Evolutionary conservation across 129 eudicot genomes (phyloP).

Genomic region (Flaveria trinervia): DNA sequence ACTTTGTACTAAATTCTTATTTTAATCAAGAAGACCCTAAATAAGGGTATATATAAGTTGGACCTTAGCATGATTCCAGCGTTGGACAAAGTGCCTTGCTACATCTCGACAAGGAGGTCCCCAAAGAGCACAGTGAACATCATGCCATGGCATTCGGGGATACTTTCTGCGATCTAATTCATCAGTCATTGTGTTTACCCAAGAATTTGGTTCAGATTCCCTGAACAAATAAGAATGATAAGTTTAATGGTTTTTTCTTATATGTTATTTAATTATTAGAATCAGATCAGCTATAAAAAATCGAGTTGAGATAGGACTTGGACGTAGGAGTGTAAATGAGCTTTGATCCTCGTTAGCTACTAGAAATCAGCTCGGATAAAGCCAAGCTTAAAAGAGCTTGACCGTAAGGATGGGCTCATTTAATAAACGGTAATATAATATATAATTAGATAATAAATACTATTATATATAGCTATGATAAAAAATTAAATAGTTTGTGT

Average conservation of each 20-base stretch:
- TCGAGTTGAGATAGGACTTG: not conserved
- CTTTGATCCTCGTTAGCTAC: not conserved
- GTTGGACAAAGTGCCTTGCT: conserved; percentile 94
- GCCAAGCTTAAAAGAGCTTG: not conserved
- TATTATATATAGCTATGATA: not conserved
- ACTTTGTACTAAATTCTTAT: not conserved
- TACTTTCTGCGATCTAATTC: conserved; percentile 75
- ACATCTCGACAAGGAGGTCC: conserved; percentile 96
- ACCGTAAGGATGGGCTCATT: not conserved
- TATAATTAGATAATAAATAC: not conserved
- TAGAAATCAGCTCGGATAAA: not conserved
- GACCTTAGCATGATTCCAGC: conserved; percentile 99
- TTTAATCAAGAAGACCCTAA: not conserved
- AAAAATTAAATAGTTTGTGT: not conserved
- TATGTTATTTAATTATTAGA: not conserved
- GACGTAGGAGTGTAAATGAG: not conserved
- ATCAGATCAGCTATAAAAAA: not conserved
- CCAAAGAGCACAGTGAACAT: conserved; percentile 99
- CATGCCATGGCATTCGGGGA: conserved; percentile 99
- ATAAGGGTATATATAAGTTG: conserved; percentile 14
- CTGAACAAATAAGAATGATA: conserved; percentile 39
- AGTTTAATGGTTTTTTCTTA: conserved; percentile 6
- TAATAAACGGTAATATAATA: not conserved
- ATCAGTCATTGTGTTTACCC: conserved; percentile 94
- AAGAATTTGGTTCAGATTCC: conserved; percentile 99